Evolutionary conservation across 768 basidiomycete genomes (phyloP).

Genomic region (Leccinum subtestaceum): DNA sequence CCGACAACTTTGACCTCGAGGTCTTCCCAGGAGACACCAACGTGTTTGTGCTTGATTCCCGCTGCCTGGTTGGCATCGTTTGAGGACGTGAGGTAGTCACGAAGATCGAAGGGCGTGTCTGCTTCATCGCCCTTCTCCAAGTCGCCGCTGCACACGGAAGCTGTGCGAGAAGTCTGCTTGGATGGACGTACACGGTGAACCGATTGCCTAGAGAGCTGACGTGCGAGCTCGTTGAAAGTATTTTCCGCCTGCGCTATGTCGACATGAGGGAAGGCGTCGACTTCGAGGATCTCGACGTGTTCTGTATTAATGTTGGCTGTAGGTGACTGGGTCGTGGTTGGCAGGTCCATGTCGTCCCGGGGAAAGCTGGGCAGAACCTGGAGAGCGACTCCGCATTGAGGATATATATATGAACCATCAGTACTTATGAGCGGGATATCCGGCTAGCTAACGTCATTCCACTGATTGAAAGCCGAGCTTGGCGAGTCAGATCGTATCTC

Average conservation of each 20-base stretch:
- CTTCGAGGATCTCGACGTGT: constrained; percentile 21
- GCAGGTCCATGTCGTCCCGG: constrained; percentile 7
- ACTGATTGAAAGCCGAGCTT: neutral
- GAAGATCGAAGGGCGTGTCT: constrained; percentile 53
- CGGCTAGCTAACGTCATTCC: neutral
- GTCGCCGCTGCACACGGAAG: constrained; percentile 31
- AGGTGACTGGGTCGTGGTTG: neutral
- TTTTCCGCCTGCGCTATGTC: constrained; percentile 50
- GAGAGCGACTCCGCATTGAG: neutral
- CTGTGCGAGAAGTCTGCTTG: constrained; percentile 21
- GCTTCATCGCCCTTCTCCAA: constrained; percentile 40
- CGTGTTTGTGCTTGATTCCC: constrained; percentile 71
- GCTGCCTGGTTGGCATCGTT: constrained; percentile 64
- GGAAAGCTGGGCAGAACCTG: neutral
- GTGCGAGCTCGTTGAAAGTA: constrained; percentile 54
- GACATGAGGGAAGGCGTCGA: constrained; percentile 35
- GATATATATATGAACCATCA: constrained; percentile 14
- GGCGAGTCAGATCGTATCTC: neutral
- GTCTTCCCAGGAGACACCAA: constrained; percentile 73
- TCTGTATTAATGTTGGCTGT: neutral
- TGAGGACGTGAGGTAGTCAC: constrained; percentile 63
- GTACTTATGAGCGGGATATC: neutral
- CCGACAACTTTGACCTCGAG: constrained; percentile 62
- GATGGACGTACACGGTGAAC: constrained; percentile 3
- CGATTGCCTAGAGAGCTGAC: constrained; percentile 30